Evolutionary conservation across 192 early-diverging fungal species (phyloP).

Genomic region (Entomortierella parvispora): DNA sequence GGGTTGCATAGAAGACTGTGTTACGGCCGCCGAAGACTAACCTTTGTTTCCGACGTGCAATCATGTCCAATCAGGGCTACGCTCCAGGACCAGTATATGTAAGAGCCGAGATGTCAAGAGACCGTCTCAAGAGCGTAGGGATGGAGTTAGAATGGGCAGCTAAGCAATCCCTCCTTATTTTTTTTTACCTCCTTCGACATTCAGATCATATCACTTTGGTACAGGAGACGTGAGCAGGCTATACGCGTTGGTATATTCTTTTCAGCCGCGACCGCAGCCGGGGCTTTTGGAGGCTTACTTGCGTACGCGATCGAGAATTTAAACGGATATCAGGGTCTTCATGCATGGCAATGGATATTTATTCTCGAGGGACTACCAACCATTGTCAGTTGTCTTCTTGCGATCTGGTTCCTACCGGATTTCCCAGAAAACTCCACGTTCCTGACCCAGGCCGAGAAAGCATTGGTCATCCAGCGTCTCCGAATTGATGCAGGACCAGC

Average conservation of each 20-base stretch:
- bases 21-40: no score
- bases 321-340: conserved; percentile 50
- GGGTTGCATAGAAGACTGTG: not conserved
- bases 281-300: conserved; percentile 66
- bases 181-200: no score
- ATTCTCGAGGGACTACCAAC: conserved; percentile 57
- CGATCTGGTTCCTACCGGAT: conserved; percentile 53
- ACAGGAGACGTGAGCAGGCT: conserved; percentile 58
- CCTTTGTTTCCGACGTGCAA: not conserved
- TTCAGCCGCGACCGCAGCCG: conserved; percentile 53
- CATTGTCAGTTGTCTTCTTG: conserved; percentile 14
- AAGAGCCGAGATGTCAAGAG: not conserved
- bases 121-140: not conserved
- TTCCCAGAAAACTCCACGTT: conserved; percentile 55
- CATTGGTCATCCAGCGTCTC: conserved; percentile 40
- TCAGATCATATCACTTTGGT: conserved; percentile 57
- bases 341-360: conserved; percentile 57
- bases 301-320: conserved; percentile 65
- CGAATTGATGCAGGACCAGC: conserved; percentile 51
- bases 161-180: no score
- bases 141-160: not conserved
- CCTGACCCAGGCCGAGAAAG: conserved; percentile 47
- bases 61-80: conserved; percentile 1
- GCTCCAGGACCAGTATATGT: conserved; percentile 6
- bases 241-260: conserved; percentile 60